Evolutionary conservation across 139 green algal species (phyloP).

Genomic region (Asterochloris erici): DNA sequence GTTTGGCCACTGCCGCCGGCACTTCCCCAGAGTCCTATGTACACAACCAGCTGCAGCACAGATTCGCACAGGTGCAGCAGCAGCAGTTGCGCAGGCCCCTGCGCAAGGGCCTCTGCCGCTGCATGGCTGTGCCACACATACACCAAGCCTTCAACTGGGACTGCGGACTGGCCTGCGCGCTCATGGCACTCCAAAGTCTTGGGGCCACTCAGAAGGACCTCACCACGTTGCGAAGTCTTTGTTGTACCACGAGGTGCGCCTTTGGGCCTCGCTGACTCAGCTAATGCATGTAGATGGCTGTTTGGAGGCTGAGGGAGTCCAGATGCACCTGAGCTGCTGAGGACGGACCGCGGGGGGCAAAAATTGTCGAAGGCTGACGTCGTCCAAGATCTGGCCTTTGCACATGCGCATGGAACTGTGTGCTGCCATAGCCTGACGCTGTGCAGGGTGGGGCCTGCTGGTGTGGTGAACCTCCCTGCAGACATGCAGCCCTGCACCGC

Average conservation of each 20-base stretch:
- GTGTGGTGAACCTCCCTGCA: background rate
- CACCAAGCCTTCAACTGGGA: conserved; percentile 75
- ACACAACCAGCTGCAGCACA: background rate
- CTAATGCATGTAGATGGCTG: background rate
- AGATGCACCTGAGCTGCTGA: background rate
- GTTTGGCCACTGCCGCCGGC: background rate
- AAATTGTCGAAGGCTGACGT: background rate
- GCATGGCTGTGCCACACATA: conserved; percentile 53
- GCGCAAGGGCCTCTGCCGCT: background rate
- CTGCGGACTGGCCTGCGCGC: conserved; percentile 85
- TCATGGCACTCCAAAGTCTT: conserved; percentile 76
- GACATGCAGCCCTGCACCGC: background rate
- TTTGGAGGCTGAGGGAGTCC: background rate
- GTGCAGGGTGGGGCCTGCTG: background rate
- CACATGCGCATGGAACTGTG: background rate
- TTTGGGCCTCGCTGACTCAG: background rate
- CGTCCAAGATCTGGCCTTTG: background rate
- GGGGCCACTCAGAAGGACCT: conserved; percentile 40
- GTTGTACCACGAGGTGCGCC: conserved; percentile 57
- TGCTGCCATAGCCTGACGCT: background rate
- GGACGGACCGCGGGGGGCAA: background rate
- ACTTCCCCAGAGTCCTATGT: background rate
- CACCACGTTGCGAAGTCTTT: conserved; percentile 50
- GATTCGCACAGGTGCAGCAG: background rate
- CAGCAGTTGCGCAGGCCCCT: background rate